Evolutionary conservation across 2,329 filamentous ascomycete species (phyloP).

Genomic region (Neonectria ditissima): DNA sequence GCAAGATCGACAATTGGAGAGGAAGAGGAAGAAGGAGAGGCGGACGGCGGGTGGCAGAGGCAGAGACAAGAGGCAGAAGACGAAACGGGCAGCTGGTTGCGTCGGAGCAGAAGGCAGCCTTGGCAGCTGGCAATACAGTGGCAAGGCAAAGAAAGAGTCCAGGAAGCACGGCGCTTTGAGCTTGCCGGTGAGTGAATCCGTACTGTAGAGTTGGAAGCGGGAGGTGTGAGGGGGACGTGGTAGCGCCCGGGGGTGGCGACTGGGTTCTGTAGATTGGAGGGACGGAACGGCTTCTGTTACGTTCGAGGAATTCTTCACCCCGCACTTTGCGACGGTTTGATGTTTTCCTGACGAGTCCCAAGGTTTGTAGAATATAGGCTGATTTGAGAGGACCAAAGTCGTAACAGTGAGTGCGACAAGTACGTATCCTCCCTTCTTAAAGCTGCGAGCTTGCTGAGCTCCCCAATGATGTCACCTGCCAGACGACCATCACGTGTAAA

Average conservation of each 20-base stretch:
- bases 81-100: constrained; percentile 42
- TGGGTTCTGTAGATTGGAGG: constrained; percentile 40
- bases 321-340: constrained; percentile 39
- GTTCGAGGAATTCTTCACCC: constrained; percentile 38
- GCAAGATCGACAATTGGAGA: constrained; percentile 34
- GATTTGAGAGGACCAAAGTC: constrained; percentile 28
- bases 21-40: constrained; percentile 13
- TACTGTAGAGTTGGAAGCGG: constrained; percentile 21
- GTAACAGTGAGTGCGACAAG: constrained; percentile 26
- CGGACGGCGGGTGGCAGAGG: constrained; percentile 28
- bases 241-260: constrained; percentile 33
- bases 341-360: constrained; percentile 30
- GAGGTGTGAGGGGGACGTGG: constrained; percentile 5
- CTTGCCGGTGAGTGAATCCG: constrained; percentile 36
- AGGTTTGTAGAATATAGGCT: constrained; percentile 37
- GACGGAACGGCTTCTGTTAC: constrained; percentile 47
- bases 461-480: constrained; percentile 44
- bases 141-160: constrained; percentile 43
- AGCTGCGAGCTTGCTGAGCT: constrained; percentile 44
- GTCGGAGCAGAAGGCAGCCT: constrained; percentile 40
- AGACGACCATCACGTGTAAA: constrained; percentile 39
- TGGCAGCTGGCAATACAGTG: constrained; percentile 29
- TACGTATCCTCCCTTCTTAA: constrained; percentile 47
- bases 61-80: constrained; percentile 30
- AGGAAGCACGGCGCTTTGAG: constrained; percentile 36